Percentiles rank a stretch among this genome's conserved stretches.
These are phyloP conservation scores for Nakazawaea holstii DNA, from an alignment of 805 yeast species.

Conservation along the genomic window DNA sequence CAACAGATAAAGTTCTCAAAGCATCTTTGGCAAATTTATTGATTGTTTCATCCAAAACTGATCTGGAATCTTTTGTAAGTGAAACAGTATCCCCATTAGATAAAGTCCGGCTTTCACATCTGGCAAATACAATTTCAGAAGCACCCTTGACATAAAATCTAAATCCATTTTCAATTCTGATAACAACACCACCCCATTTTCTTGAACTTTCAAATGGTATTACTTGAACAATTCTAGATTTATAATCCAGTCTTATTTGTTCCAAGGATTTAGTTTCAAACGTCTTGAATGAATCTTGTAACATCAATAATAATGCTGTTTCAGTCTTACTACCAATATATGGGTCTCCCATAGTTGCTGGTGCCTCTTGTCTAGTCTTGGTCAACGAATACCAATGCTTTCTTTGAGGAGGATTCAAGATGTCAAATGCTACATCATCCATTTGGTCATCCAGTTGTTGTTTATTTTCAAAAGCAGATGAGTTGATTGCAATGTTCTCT, in stretches of 20 bases:
- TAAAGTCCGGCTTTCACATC: conserved; percentile 41
- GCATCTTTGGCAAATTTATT: conserved; percentile 67
- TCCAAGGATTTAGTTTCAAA: conserved; percentile 40
- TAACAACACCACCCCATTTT: conserved; percentile 87
- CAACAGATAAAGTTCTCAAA: conserved; percentile 83
- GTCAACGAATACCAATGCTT: conserved; percentile 13
- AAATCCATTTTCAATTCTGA: conserved; percentile 41
- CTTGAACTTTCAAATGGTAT: conserved; percentile 90
- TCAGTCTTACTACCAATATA: conserved; percentile 94
- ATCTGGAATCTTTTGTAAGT: conserved; percentile 26
- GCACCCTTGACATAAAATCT: conserved; percentile 87
- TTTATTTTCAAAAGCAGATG: conserved; percentile 85
- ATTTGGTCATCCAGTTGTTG: conserved; percentile 22
- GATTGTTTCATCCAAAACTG: conserved; percentile 24
- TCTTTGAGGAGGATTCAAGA: conserved; percentile 1
- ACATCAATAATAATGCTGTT: conserved; percentile 73
- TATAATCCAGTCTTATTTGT: conserved; percentile 30
- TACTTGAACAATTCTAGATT: conserved; percentile 50
- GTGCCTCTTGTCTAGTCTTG: conserved; percentile 1
- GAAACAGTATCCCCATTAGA: conserved; percentile 24
- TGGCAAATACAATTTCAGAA: conserved; percentile 73
- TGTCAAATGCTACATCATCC: conserved; percentile 9
- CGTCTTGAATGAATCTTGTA: conserved; percentile 49
- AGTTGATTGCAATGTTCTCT: conserved; percentile 68
- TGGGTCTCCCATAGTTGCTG: conserved; percentile 37